A percentile compares a stretch with the other conserved stretches of the same genome.
phyloP scores from a whole-genome alignment of 192 early-diverging fungal genomes.

The Entomortierella lignicola region DNA sequence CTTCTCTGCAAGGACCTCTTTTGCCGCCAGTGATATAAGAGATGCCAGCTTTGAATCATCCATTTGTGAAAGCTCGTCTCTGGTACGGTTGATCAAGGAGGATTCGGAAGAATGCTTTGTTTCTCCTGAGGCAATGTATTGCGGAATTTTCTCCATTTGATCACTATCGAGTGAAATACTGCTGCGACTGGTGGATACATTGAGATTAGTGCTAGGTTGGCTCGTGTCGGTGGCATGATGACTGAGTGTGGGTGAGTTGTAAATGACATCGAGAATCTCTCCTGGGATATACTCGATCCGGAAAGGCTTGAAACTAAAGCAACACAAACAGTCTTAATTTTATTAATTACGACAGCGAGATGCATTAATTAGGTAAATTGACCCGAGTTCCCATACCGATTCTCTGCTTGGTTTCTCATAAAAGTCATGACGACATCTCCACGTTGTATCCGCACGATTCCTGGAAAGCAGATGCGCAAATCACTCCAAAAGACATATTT shows the following conservation, averaged over 20 bases:
- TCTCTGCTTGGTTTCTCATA: slow-evolving; percentile 12
- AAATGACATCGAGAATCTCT: slow-evolving; percentile 16
- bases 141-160: background rate
- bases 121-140: background rate
- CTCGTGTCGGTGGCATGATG: background rate
- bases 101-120: background rate
- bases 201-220: background rate
- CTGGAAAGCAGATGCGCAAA: slow-evolving; percentile 25
- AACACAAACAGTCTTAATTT: background rate
- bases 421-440: slow-evolving; percentile 19
- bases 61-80: background rate
- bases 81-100: background rate
- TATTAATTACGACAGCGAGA: background rate
- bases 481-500: slow-evolving; percentile 29
- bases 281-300: slow-evolving; percentile 20
- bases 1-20: background rate
- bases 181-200: background rate
- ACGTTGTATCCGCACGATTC: slow-evolving; percentile 19
- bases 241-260: background rate
- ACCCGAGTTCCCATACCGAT: slow-evolving; percentile 12
- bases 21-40: background rate
- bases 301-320: slow-evolving; percentile 13
- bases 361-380: no score
- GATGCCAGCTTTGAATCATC: background rate
- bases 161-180: background rate